These are phyloP conservation scores for Botrytis tulipae DNA, from an alignment of 2,329 filamentous ascomycete species.

Conservation along the genomic window DNA sequence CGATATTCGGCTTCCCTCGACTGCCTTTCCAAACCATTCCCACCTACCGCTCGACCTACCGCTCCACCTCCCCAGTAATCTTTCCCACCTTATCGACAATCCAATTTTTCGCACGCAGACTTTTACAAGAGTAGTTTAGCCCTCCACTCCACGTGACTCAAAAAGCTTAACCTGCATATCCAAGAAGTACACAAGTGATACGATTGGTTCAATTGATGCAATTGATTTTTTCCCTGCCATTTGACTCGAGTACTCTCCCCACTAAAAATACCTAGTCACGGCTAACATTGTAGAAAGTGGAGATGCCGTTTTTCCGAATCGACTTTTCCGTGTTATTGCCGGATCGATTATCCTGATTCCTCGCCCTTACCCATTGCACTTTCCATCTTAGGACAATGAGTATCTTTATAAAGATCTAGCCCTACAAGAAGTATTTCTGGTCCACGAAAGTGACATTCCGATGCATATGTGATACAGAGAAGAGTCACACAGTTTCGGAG, in stretches of 20 bases:
- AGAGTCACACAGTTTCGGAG: background rate
- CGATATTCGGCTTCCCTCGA: background rate
- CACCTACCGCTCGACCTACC: background rate
- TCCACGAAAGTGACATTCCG: background rate
- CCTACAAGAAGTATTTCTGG: background rate
- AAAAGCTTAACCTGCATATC: background rate
- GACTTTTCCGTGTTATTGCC: background rate
- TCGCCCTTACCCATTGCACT: background rate
- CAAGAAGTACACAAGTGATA: rapidly evolving
- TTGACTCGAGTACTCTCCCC: background rate
- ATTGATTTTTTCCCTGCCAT: too few relatives aligned
- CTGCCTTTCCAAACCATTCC: background rate
- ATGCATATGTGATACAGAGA: background rate
- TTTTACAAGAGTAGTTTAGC: background rate
- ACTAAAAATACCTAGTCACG: background rate
- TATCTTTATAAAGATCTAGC: background rate
- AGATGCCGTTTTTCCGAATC: background rate
- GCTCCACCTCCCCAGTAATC: too few relatives aligned
- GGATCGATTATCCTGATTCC: background rate
- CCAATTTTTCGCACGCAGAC: background rate
- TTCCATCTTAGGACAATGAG: background rate
- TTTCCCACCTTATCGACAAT: too few relatives aligned
- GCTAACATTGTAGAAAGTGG: background rate
- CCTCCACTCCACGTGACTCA: rapidly evolving
- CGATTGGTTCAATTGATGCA: background rate